A percentile compares a stretch with the other conserved stretches of the same genome.
phyloP scores from a whole-genome alignment of 140 eudicot species.

The Bidens hawaiensis region DNA sequence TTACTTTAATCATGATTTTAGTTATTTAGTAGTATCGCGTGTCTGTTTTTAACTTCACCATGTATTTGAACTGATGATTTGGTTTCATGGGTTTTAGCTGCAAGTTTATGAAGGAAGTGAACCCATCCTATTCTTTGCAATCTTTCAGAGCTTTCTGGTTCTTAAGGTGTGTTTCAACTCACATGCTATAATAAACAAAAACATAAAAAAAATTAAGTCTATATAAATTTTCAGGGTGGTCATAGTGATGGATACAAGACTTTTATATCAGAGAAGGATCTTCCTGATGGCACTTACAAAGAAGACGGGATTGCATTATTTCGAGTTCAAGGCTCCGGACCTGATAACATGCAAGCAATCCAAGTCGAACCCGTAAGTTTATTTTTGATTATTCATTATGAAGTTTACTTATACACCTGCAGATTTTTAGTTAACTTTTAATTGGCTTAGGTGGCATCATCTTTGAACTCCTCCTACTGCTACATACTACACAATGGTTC shows the following conservation, averaged over 20 bases:
- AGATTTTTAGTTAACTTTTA: slow-evolving; percentile 12
- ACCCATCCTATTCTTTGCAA: slow-evolving; percentile 82
- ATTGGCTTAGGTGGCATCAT: slow-evolving; percentile 72
- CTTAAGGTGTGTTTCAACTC: slow-evolving; percentile 59
- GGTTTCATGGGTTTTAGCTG: slow-evolving; percentile 42
- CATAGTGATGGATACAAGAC: slow-evolving; percentile 78
- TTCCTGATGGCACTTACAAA: slow-evolving; percentile 79
- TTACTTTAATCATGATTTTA: slow-evolving; percentile 6
- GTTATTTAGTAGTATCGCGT: too few species aligned
- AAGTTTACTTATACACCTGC: slow-evolving; percentile 13
- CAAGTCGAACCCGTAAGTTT: slow-evolving; percentile 86
- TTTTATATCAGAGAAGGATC: slow-evolving; percentile 57
- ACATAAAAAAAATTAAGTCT: neutral
- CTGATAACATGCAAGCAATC: slow-evolving; percentile 95
- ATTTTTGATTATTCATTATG: neutral
- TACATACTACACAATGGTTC: slow-evolving; percentile 84
- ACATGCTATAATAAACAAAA: slow-evolving; percentile 9
- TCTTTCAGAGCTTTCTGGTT: slow-evolving; percentile 90
- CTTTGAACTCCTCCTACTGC: slow-evolving; percentile 84
- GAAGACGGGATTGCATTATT: slow-evolving; percentile 90
- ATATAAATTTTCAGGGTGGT: slow-evolving; percentile 68
- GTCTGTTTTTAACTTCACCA: slow-evolving; percentile 6
- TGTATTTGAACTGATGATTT: slow-evolving; percentile 25
- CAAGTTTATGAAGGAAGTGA: slow-evolving; percentile 85
- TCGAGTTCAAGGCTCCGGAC: slow-evolving; percentile 92